Evolutionary conservation across 2,329 filamentous ascomycete species (phyloP), one percentile per base, ranked within the genome.

Genomic region (Clarireedia monteithiana): DNA sequence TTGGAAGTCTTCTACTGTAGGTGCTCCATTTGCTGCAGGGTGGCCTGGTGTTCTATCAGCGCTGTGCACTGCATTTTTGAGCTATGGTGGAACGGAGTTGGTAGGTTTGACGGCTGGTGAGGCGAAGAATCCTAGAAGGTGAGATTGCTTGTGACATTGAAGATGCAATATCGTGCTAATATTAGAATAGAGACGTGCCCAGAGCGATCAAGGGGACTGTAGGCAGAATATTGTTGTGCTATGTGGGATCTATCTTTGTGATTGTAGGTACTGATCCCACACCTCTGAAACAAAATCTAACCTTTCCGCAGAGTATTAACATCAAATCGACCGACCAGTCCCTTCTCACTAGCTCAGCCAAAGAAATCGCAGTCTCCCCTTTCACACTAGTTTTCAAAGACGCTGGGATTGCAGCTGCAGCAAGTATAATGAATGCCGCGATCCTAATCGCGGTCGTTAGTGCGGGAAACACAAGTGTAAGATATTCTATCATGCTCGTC

Each of bases 141-240:
- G 39, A 17, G 39, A n/a, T 20, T 42, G 15, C 39, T 42, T 5
- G 15, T 10, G 39, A 2, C 10, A 20, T 14, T 42, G 39, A 42
- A 7, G n/a, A 42, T 42, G 15, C 9, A 42, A 42, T 42, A 20
- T 42, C 17, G 39, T n/a, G 15, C 39, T 20, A 14, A 42, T 42
- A 20, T 42, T 20, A 3, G 39, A 0, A 68, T 27, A 69, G 69
- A 38, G 75, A 74, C 12, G 74, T 77, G 2, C 75, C 75, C 0
- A 66, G 68, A 17, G 91, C 91, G 9, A 84, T 94, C 65, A 94
- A 92, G 72, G 90, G 95, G 69, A 89, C 95, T 20, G n/a, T 50
- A 9, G 96, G 90, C 89, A 85, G 91, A 65, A 95, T 95, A 66
- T 82, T 85, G 6, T 77, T 94, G 14, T 57, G 96, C 74, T 96